Percentiles rank a stretch among this genome's conserved stretches.
Conservation (phyloP, 202 grass and related monocot genomes). For the Schoenoplectus triqueter region DNA sequence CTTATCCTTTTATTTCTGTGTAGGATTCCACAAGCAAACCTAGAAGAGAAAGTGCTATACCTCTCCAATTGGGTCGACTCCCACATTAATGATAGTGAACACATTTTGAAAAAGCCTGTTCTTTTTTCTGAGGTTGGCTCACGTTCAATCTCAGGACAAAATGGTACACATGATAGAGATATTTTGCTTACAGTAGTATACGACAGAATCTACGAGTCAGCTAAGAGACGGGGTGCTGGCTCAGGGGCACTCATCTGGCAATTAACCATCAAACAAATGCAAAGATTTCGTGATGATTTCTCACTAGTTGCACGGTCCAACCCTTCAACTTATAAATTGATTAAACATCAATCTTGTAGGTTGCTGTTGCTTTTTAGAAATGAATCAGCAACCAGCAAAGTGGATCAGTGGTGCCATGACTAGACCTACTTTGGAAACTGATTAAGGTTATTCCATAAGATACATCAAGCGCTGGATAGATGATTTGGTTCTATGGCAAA, state of each 20-base stretch:
- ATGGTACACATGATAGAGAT: constrained; percentile 59
- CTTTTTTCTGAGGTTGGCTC: constrained; percentile 87
- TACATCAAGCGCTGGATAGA: background rate
- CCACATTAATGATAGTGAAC: constrained; percentile 75
- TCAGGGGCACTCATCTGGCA: constrained; percentile 91
- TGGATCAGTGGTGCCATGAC: constrained; percentile 39
- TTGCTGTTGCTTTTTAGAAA: constrained; percentile 51
- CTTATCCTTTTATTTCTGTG: constrained; percentile 31
- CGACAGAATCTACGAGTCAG: constrained; percentile 80
- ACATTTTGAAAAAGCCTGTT: constrained; percentile 77
- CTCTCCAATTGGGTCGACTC: constrained; percentile 88
- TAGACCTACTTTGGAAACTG: constrained; percentile 30
- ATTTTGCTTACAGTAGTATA: constrained; percentile 74
- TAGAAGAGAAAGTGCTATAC: constrained; percentile 73
- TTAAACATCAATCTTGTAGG: constrained; percentile 70
- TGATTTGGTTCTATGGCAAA: background rate
- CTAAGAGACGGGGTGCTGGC: constrained; percentile 64
- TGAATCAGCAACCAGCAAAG: constrained; percentile 40
- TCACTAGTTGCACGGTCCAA: constrained; percentile 63
- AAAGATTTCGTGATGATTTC: constrained; percentile 66
- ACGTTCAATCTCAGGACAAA: constrained; percentile 42
- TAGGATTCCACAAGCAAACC: constrained; percentile 73
- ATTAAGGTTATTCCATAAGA: constrained; percentile 9
- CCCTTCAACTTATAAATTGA: constrained; percentile 66
- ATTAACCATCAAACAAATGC: constrained; percentile 73